Conservation (phyloP, 2,329 filamentous ascomycete genomes). For the Xylariales sp. region DNA sequence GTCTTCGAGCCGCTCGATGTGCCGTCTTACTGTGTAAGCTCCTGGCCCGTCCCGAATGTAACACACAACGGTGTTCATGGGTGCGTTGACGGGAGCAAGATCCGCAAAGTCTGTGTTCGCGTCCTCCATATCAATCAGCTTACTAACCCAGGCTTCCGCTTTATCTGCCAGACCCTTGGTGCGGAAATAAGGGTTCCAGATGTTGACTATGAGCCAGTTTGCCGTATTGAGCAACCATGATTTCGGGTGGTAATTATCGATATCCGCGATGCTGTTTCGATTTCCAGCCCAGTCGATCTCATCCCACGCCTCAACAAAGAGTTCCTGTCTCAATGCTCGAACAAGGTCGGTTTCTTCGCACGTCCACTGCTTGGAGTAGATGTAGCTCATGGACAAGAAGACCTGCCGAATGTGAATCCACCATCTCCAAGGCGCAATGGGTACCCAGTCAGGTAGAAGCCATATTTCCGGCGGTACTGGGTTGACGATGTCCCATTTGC, state of each 20-base stretch:
- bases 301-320: slow-evolving; percentile 75
- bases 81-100: slow-evolving; percentile 82
- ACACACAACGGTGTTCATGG: slow-evolving; percentile 85
- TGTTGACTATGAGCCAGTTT: slow-evolving; percentile 72
- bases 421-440: slow-evolving; percentile 88
- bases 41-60: slow-evolving; percentile 81
- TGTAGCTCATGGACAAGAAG: slow-evolving; percentile 86
- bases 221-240: slow-evolving; percentile 72
- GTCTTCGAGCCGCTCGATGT: slow-evolving; percentile 77
- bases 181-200: slow-evolving; percentile 78
- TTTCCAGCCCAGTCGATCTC: slow-evolving; percentile 72
- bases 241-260: slow-evolving; percentile 93
- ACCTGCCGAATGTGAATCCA: slow-evolving; percentile 98
- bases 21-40: slow-evolving; percentile 65
- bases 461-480: slow-evolving; percentile 91
- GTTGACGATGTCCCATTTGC: slow-evolving; percentile 89
- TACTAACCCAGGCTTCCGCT: slow-evolving; percentile 77
- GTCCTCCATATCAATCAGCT: slow-evolving; percentile 85
- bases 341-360: slow-evolving; percentile 73
- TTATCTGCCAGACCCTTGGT: slow-evolving; percentile 58
- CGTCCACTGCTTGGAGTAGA: slow-evolving; percentile 80
- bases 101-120: slow-evolving; percentile 84
- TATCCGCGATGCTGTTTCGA: slow-evolving; percentile 73
- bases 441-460: slow-evolving; percentile 87
- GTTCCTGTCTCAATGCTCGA: slow-evolving; percentile 68